Conservation (phyloP, 2,329 filamentous ascomycete genomes). For the Westerdykella ornata region DNA sequence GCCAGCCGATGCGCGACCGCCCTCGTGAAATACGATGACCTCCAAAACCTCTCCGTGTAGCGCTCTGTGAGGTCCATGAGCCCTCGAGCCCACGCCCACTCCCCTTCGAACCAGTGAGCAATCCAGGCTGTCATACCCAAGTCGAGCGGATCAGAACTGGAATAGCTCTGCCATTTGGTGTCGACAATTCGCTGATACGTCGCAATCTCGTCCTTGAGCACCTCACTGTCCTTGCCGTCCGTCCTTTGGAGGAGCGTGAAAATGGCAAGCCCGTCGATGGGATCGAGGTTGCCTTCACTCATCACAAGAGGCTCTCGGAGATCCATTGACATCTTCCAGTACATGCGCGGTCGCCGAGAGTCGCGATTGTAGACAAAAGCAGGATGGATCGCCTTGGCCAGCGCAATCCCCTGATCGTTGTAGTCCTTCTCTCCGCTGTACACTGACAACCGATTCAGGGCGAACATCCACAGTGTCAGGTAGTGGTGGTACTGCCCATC, state of each 20-base stretch:
- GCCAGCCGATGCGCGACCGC: conserved; percentile 7
- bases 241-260: conserved; percentile 18
- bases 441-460: conserved; percentile 49
- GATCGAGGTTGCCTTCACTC: conserved; percentile 48
- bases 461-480: conserved; percentile 58
- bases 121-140: conserved; percentile 56
- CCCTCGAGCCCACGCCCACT: conserved; percentile 45
- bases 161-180: conserved; percentile 39
- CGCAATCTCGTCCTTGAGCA: conserved; percentile 45
- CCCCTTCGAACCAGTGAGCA: conserved; percentile 41
- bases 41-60: conserved; percentile 7
- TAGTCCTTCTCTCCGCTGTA: conserved; percentile 44
- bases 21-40: conserved; percentile 5
- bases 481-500: conserved; percentile 60
- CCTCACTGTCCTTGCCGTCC: conserved; percentile 22
- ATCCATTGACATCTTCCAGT: conserved; percentile 53
- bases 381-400: conserved; percentile 50
- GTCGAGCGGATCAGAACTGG: conserved; percentile 49
- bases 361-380: conserved; percentile 44
- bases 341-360: conserved; percentile 38
- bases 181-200: conserved; percentile 48
- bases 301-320: conserved; percentile 44
- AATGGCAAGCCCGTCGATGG: conserved; percentile 1
- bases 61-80: conserved; percentile 6
- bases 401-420: conserved; percentile 47